Evolutionary conservation across 768 basidiomycete genomes (phyloP), one percentile per base, ranked within the genome.

Genomic region (Kwoniella heveanensis): DNA sequence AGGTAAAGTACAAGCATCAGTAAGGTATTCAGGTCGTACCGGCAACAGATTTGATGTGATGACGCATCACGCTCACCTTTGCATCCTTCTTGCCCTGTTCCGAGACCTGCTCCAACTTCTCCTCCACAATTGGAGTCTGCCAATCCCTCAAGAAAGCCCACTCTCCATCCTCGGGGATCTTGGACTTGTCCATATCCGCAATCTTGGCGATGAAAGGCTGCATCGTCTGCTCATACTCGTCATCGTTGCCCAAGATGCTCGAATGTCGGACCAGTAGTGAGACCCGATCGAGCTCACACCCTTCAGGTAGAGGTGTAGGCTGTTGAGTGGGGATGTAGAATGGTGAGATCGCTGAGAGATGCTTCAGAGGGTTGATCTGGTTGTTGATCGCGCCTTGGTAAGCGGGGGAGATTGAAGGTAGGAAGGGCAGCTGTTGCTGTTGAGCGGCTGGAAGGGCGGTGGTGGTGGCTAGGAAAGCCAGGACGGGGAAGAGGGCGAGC

Each of bases 171-270:
- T 60, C 17, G 2, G 72, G 68, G 21, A 74, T 24, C 46, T 53
- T 53, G 17, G 21, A 19, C 22, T 59, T 50, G 13, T 68, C 54
- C 17, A 77, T 59, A 8, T 57, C 47, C 6, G 54, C 54, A 32
- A 82, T 70, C 66, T 80, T 79, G 22, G 72, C 60, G 61, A 80
- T 71, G 66, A 82, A 81, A 0, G 82, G 81, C 24, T 71, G 30
- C 78, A 82, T 81, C 19, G 74, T 78, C 29, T 79, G 69, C 12
- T 78, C 79, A 50, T 51, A 80, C 50, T 82, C 81, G 59, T 82
- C 81, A 62, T 81, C 80, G 67, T 82, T 82, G 17, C 77, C 79
- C 60, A 73, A 57, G 46, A 82, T 82, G 49, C 71, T 69, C 4
- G 73, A 71, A 69, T 82, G 81, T 30, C 81, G 76, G 30, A 81